Conservation (phyloP, 2,329 filamentous ascomycete genomes). For the Nigrograna mackinnonii region DNA sequence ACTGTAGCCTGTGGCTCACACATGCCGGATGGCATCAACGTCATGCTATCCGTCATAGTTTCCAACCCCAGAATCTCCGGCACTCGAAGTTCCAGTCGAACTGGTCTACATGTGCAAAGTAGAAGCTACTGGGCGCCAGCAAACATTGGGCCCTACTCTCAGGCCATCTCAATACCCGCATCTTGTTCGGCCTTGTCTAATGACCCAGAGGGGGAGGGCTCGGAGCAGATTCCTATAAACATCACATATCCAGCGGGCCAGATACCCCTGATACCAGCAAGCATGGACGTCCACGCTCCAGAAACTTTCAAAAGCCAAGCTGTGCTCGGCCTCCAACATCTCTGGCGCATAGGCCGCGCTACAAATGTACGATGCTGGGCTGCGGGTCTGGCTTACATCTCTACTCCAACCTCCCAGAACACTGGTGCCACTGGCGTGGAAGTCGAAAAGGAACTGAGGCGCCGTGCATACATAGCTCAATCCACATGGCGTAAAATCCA, state of each 20-base stretch:
- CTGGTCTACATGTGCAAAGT: constrained; percentile 84
- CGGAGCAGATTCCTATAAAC: constrained; percentile 14
- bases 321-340: constrained; percentile 80
- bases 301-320: constrained; percentile 60
- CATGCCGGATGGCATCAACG: constrained; percentile 63
- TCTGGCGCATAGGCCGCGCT: constrained; percentile 78
- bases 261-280: constrained; percentile 81
- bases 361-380: constrained; percentile 76
- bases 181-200: constrained; percentile 14
- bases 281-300: constrained; percentile 64
- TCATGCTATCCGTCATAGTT: constrained; percentile 62
- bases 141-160: constrained; percentile 96
- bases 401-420: neutral
- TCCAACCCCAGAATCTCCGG: constrained; percentile 16
- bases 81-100: constrained; percentile 22
- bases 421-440: constrained; percentile 4
- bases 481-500: constrained; percentile 49
- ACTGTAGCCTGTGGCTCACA: constrained; percentile 76
- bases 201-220: constrained; percentile 9
- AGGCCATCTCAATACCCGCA: constrained; percentile 69
- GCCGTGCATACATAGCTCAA: constrained; percentile 41
- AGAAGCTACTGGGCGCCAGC: constrained; percentile 97
- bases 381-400: constrained; percentile 74
- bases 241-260: constrained; percentile 80
- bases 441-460: constrained; percentile 19